Evolutionary conservation across 225 moss, liverwort and hornwort species (phyloP), one percentile per base, ranked within the genome.

Genomic region (Physcomitrium patens): DNA sequence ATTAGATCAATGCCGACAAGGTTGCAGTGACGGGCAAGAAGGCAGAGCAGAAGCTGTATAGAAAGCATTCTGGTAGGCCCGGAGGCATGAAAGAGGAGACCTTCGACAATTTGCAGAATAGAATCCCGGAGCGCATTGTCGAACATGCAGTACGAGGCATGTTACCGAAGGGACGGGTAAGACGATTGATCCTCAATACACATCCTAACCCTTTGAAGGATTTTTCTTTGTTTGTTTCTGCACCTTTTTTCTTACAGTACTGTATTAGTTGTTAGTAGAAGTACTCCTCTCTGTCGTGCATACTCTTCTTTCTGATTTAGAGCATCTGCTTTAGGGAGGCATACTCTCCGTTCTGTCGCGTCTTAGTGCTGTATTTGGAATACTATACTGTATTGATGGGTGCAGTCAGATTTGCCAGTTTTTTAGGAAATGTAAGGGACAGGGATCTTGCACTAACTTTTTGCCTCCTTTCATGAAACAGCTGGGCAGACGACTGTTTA

Each of bases 11-110:
- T 75, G 93, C 89, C 18, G 93, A 95, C 85, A 93, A 91, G 73
- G 83, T 93, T n/a, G 95, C 80, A 74, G 93, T 95, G 13, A 91
- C 93, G 9, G 93, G 95, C 8, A 93, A 89, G 78, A 95, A 93
- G 76, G 72, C 82, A 64, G 73, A 70, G 52, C 93, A 91, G 80
- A 95, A 93, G 86, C 49, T 95, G 22, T 95, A 91, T 81, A 78
- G 95, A 75, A 80, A 88, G 79, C 93, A 95, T 77, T 95, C 91
- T 10, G 91, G 89, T 68, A 86, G 88, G 77, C 95, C 93, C 10
- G 91, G 93, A 77, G 95, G 93, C 20, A 82, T 95, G 93, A 93
- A 87, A 19, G 75, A 84, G 72, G 95, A 91, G 70, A 93, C 81
- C 3, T 93, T 93, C 23, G 73, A 86, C 15, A 74, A 89, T 45